Evolutionary conservation across 805 yeast species (phyloP), one percentile per base, ranked within the genome.

Genomic region (Teunomyces pallodes): DNA sequence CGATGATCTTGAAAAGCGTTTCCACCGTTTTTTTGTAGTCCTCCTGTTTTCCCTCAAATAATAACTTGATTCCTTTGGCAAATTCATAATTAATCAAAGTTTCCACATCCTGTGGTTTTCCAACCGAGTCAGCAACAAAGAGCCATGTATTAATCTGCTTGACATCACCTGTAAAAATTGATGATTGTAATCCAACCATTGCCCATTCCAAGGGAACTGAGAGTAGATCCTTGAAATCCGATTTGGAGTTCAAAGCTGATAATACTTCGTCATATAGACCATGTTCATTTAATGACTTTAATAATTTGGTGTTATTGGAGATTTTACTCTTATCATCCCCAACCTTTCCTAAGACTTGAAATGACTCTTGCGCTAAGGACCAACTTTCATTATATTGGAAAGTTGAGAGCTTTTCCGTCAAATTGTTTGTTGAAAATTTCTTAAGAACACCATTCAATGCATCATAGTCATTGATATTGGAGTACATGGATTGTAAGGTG

Each of bases 401-500:
- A 49, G 89, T 89, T 5, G 83, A 73, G 24, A 91, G 77, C 60
- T 89, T 87, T 51, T 90, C 91, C n/a, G 81, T 78, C 39, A 90
- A 67, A 53, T 82, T 81, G 36, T 82, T 80, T 0, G 86, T 78
- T 0, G 96, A 82, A 55, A 88, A 85, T 50, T 77, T 77, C 50
- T 87, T 83, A 48, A 91, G 69, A 4, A 89, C 82, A 17, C 99
- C 99, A 60, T 87, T 91, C 29, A 94, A 73, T 0, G 96, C 84
- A 69, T 94, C 99, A 32, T 84, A 77, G 59, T 95, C 99, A 57
- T 90, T 92, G 43, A 94, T 81, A 48, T 82, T 86, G 6, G 96
- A 85, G 63, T 94, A 94, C 72, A 91, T 87, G 26, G 78, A 76
- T 56, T 89, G 90, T n/a, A 94, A 65, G 4, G 83, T 75, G 1